These are phyloP conservation scores for Diplodia mutila DNA, from an alignment of 2,329 filamentous ascomycete genomes.

Conservation along the genomic window DNA sequence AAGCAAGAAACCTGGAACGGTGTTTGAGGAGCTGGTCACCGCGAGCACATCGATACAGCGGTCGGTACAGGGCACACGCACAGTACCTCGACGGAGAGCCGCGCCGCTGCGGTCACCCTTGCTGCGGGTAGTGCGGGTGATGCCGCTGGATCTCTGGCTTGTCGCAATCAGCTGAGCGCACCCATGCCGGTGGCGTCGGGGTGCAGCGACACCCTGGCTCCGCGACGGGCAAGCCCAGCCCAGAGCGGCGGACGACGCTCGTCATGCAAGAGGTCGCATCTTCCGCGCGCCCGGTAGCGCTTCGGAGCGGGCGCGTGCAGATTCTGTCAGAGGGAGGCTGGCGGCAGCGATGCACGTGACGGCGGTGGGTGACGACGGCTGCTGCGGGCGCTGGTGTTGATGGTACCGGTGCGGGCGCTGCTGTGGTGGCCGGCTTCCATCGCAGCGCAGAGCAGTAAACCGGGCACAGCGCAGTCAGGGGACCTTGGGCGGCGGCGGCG, in stretches of 20 bases:
- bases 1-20: conserved; percentile 1
- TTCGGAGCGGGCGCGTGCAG: conserved; percentile 25
- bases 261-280: conserved; percentile 19
- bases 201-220: conserved; percentile 17
- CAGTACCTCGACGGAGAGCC: conserved; percentile 21
- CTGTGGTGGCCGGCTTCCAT: not conserved
- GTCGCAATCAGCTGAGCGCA: conserved; percentile 24
- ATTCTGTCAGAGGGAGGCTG: not conserved
- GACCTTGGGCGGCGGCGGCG: not conserved
- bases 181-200: conserved; percentile 22
- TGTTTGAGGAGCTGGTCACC: conserved; percentile 6
- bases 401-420: not conserved
- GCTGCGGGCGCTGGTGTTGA: not conserved
- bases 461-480: not conserved
- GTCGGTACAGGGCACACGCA: conserved; percentile 2
- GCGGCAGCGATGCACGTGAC: not conserved
- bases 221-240: conserved; percentile 16
- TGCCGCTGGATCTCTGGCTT: conserved; percentile 22
- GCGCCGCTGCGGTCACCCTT: conserved; percentile 23
- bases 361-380: not conserved
- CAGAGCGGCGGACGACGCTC: conserved; percentile 15
- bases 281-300: conserved; percentile 21
- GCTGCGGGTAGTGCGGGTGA: conserved; percentile 24
- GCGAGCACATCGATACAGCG: conserved; percentile 5
- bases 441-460: not conserved